Evolutionary conservation across 208 protist species (phyloP).

Genomic region (Acanthamoeba divionensis): DNA sequence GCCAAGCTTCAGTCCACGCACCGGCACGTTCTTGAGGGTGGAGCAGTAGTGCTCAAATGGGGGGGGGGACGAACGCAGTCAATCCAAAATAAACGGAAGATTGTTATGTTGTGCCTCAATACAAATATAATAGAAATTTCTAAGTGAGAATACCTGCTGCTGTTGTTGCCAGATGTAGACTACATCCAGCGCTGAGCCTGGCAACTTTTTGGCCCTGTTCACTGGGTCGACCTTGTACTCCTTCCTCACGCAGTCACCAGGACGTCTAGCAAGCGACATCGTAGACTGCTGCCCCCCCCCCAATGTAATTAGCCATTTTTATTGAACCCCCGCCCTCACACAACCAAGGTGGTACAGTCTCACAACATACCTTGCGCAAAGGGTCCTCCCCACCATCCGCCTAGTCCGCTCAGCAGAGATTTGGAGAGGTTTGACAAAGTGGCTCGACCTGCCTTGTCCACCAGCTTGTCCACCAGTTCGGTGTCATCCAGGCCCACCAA

Average conservation of each 20-base stretch:
- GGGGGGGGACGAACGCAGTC: neutral
- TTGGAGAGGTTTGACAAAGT: slow-evolving; percentile 2
- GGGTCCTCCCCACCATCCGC: neutral
- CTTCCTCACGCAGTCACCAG: slow-evolving; percentile 15
- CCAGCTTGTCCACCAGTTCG: neutral
- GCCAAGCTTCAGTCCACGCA: neutral
- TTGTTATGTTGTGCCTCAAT: neutral
- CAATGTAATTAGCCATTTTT: neutral
- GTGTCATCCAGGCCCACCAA: neutral
- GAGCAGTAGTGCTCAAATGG: neutral
- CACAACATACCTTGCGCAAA: slow-evolving; percentile 42
- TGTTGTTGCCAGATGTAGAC: neutral
- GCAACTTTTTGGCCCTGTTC: neutral
- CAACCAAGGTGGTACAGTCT: neutral
- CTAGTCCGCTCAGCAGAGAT: neutral
- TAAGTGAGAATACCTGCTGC: neutral
- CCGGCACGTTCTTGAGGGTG: slow-evolving; percentile 34
- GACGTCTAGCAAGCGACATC: neutral
- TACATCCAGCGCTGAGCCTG: neutral
- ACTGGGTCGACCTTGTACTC: neutral
- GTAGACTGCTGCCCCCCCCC: neutral
- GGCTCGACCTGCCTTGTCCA: slow-evolving; percentile 6
- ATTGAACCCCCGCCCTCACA: neutral
- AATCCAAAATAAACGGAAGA: neutral
- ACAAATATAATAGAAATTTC: neutral